Evolutionary conservation across 495 filamentous ascomycete species (phyloP).

Genomic region (Aspergillus funiculosus): DNA sequence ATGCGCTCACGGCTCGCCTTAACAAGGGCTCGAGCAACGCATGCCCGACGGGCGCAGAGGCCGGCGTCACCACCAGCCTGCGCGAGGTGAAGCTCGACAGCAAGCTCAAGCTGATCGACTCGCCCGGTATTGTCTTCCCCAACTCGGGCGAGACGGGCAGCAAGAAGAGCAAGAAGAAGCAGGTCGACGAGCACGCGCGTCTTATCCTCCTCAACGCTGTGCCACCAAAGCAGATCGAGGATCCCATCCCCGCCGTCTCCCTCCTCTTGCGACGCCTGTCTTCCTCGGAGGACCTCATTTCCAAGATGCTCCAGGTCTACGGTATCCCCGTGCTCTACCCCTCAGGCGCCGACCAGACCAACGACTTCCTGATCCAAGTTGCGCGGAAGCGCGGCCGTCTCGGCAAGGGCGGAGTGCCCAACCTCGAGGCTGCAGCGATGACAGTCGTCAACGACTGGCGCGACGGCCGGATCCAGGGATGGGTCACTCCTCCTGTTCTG

Average conservation of each 20-base stretch:
- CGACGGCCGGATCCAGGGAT: constrained; percentile 91
- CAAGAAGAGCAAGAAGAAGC: constrained; percentile 49
- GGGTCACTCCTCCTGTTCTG: constrained; percentile 68
- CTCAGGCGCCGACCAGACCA: constrained; percentile 64
- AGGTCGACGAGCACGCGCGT: constrained; percentile 67
- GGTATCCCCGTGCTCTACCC: constrained; percentile 70
- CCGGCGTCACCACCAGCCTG: constrained; percentile 84
- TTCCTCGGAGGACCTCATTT: constrained; percentile 59
- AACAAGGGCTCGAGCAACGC: constrained; percentile 60
- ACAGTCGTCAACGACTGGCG: constrained; percentile 93
- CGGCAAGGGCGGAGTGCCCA: constrained; percentile 85
- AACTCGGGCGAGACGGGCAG: constrained; percentile 44
- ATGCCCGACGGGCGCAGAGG: constrained; percentile 87
- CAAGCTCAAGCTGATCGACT: constrained; percentile 91
- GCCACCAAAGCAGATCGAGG: constrained; percentile 87
- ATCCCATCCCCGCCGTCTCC: constrained; percentile 79
- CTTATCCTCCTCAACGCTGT: constrained; percentile 85
- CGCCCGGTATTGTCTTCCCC: constrained; percentile 94
- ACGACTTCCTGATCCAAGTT: constrained; percentile 92
- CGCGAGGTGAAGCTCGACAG: constrained; percentile 90
- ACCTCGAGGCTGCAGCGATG: constrained; percentile 80
- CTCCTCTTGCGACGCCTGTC: constrained; percentile 75
- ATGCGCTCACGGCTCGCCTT: constrained; percentile 77
- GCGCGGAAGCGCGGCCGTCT: constrained; percentile 86
- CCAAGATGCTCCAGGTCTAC: constrained; percentile 76